Evolutionary conservation across 208 protist genomes (phyloP), one percentile per base, ranked within the genome.

Genomic region (Trypanosoma congolense): DNA sequence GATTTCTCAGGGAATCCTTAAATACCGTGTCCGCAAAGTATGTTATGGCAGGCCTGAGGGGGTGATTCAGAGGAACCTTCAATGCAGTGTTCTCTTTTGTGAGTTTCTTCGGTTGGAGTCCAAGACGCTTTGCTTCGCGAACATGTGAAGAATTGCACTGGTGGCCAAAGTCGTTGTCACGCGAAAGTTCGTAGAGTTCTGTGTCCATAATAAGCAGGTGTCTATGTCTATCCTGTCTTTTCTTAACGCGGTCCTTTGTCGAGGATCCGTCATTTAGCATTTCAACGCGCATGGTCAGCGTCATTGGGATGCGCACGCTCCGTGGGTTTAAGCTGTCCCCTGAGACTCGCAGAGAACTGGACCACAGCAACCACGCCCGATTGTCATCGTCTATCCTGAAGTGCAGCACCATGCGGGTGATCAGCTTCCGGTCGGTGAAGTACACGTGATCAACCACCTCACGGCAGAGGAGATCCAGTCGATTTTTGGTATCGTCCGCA

Each of bases 381-480:
- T 82, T 80, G 12, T 77, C 66, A 54, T 91, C 83, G 51, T 92
- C 88, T 14, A 80, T 62, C 65, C 90, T 90, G 48, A 93, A 83
- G 66, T 82, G 85, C 25, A 93, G 35, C 19, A 83, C 76, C 35
- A 96, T 71, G 10, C 90, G 76, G 10, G 87, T 89, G 12, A 96
- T 74, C 16, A 62, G 40, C 66, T 93, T 93, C 28, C 80, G 76
- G 58, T 96, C 90, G 5, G 84, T 92, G 24, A 53, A 64, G 61
- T 77, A 80, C 46, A 96, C 75, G 58, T 95, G 90, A n/a, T 84
- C 74, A 10, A 84, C 90, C 57, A 96, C 84, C 57, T 72, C 71
- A 19, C 77, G 60, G 68, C 87, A 96, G 16, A 96, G 61, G 14
- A 30, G 53, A n/a, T 77, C 76, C 26, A 93, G 61, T 41, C 76